A percentile compares a stretch with the other conserved stretches of the same genome.
Conservation (phyloP, 2,329 filamentous ascomycete genomes). For the Penicillium polonicum region DNA sequence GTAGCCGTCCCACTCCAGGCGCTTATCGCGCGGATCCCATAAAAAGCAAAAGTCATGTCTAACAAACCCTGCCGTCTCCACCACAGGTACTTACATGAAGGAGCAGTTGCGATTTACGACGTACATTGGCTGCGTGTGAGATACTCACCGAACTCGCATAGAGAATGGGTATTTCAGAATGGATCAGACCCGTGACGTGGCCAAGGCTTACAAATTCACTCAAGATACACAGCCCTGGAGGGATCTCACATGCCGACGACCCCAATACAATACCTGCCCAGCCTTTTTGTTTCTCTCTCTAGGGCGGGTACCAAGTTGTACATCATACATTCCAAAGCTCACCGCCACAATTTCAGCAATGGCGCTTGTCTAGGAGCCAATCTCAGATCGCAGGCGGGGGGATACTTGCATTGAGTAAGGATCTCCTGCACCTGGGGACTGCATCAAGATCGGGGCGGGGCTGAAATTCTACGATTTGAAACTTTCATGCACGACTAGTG, state of each 20-base stretch:
- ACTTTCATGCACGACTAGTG: conserved; percentile 6
- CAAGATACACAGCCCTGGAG: not conserved
- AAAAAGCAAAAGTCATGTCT: not conserved
- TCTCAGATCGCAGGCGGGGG: not conserved
- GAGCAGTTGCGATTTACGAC: not conserved
- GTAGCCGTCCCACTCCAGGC: not conserved
- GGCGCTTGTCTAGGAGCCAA: conserved; percentile 2
- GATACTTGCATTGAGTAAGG: not conserved
- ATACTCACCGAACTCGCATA: not conserved
- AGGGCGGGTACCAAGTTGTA: not conserved
- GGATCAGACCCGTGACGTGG: not conserved
- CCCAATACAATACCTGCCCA: not conserved
- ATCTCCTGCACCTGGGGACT: not conserved
- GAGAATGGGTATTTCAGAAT: not conserved
- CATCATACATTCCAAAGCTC: not conserved
- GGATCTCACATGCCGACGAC: conserved; percentile 1
- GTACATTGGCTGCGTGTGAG: not conserved
- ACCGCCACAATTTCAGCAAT: conserved; percentile 2
- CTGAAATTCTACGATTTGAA: conserved; percentile 1
- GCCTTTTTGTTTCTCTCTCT: not conserved
- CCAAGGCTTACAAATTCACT: not conserved
- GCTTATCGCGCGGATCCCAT: conserved; percentile 7
- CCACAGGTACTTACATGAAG: not conserved
- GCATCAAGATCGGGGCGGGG: conserved; percentile 1
- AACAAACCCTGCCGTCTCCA: not conserved